Evolutionary conservation across 2,329 filamentous ascomycete species (phyloP).

Genomic region (Ophiostoma populinum): DNA sequence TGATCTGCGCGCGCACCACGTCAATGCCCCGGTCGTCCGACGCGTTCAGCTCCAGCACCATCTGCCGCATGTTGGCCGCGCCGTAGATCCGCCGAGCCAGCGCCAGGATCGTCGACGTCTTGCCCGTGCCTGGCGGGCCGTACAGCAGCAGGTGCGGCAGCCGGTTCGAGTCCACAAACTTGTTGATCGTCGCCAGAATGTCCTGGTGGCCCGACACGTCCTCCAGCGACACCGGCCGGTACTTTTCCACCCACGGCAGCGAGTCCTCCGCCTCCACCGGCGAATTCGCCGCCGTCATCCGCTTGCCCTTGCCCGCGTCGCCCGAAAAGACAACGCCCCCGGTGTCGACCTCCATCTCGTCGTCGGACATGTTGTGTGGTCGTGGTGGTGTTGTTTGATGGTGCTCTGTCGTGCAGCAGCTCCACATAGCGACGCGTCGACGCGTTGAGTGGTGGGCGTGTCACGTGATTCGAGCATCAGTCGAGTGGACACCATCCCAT

Average conservation of each 20-base stretch:
- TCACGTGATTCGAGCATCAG: too few species aligned
- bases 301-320: slow-evolving; percentile 63
- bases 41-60: slow-evolving; percentile 95
- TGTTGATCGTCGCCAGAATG: slow-evolving; percentile 94
- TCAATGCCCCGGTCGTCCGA: slow-evolving; percentile 96
- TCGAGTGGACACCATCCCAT: too few species aligned
- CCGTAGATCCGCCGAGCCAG: slow-evolving; percentile 90
- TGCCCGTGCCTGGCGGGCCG: slow-evolving; percentile 88
- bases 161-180: slow-evolving; percentile 86
- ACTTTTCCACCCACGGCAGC: slow-evolving; percentile 95
- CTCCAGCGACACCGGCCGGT: slow-evolving; percentile 70
- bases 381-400: not conserved
- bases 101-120: slow-evolving; percentile 90
- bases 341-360: slow-evolving; percentile 41
- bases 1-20: slow-evolving; percentile 96
- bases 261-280: slow-evolving; percentile 89
- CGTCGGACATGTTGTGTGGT: slow-evolving; percentile 43
- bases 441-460: too few species aligned
- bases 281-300: slow-evolving; percentile 79
- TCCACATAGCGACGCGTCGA: too few species aligned
- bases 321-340: slow-evolving; percentile 51
- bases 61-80: slow-evolving; percentile 80
- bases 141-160: slow-evolving; percentile 93
- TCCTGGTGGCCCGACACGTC: slow-evolving; percentile 96
- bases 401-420: too few species aligned